Evolutionary conservation across 208 protist species (phyloP).

Genomic region (Acanthamoeba culbertsoni): DNA sequence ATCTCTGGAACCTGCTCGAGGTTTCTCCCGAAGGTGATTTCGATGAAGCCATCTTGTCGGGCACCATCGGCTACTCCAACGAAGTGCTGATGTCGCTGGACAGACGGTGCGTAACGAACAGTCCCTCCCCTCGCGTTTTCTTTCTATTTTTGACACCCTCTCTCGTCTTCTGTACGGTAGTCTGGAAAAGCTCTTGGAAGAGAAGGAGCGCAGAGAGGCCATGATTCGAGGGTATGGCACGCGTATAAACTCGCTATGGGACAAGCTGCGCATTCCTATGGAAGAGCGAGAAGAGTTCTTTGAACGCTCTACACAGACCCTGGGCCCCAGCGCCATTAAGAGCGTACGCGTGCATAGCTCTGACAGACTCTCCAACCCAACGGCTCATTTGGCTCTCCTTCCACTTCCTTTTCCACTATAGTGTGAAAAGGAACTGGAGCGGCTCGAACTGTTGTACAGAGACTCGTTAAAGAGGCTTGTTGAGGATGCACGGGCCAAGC

Average conservation of each 20-base stretch:
- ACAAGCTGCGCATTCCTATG: neutral
- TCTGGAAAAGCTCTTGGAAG: neutral
- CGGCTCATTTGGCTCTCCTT: neutral
- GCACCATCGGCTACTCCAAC: neutral
- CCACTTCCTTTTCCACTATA: neutral
- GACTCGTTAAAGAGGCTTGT: neutral
- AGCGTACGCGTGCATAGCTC: neutral
- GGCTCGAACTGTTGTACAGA: neutral
- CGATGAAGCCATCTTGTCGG: slow-evolving; percentile 4
- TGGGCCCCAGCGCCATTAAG: neutral
- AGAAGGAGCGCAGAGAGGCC: neutral
- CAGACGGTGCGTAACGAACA: neutral
- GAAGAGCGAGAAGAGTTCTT: slow-evolving; percentile 28
- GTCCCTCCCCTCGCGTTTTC: neutral
- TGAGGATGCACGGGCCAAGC: neutral
- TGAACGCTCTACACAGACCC: neutral
- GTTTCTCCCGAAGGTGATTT: neutral
- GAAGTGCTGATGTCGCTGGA: slow-evolving; percentile 13
- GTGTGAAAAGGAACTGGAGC: slow-evolving; percentile 5
- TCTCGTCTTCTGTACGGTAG: neutral
- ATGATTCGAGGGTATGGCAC: neutral
- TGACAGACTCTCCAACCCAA: neutral
- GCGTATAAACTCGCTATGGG: neutral
- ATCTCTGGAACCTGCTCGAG: neutral
- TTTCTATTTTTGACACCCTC: neutral